Base-by-base conservation (phyloP, 345 rosid genomes). In the Laguncularia racemosa region DNA sequence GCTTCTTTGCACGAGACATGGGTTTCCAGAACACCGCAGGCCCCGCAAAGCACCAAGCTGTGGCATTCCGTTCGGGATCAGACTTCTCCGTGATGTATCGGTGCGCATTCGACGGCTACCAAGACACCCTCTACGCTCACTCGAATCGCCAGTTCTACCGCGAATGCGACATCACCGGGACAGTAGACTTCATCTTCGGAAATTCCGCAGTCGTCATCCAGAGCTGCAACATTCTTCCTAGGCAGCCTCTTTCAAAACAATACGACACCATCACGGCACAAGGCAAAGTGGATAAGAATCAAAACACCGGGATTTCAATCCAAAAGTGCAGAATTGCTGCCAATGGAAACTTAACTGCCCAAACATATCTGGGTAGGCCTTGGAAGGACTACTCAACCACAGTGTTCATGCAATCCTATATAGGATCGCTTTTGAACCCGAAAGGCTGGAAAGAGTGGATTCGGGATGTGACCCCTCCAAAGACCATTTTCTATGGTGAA, bases 201-300 rank as follows among this genome's bases (percentile, higher is more conserved):
- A 23, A 23, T 23, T 23, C 28, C 28, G 28, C 28, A 6, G 28
- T 23, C 4, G 28, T 23, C 28, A 3, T 23, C 28, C 28, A 23
- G 15, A 60, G 55, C 21, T 87, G 91, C 74, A 73, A 56, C 55
- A 82, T 87, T 53, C 62, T 19, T 58, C 87, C 91, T 2, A 78
- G 89, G 55, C 85, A 84, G 56, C 91, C 89, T 1, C 18, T 80
- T 14, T 2, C 71, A 9, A 67, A 67, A 48, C 95, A 87, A 51
- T 77, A 52, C 78, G 84, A 80, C 62, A 77, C 89, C 45, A 82
- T 87, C 76, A 87, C 89, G 1, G 91, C 95, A 0, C 87, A 82
- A 53, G 91, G 91, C 47, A 84, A 78, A 67, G 74, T 64, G 5
- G 91, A 77, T 48, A 70, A 74, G 0, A 69, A 82, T 56, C 80